phyloP scores from a whole-genome alignment of 176 grass and related monocot species.

The Musa itinerans region DNA sequence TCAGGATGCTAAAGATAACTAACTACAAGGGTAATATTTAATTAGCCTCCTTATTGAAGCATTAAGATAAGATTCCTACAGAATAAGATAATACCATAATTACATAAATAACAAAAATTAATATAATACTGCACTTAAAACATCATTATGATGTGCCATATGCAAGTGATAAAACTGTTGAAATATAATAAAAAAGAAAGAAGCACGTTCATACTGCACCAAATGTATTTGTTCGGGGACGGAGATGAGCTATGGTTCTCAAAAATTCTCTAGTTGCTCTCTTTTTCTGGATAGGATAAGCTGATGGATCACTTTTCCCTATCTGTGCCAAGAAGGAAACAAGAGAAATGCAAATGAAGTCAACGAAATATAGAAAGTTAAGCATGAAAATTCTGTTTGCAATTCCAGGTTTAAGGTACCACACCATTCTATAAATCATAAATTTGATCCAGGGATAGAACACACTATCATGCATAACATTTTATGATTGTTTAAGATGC shows the following conservation, averaged over 20 bases:
- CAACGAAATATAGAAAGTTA: not conserved
- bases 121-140: not conserved
- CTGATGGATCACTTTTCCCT: conserved; percentile 73
- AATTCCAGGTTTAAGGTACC: not conserved
- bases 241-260: conserved; percentile 85
- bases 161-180: not conserved
- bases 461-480: not conserved
- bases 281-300: conserved; percentile 98
- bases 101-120: not conserved
- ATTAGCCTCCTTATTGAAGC: too few relatives aligned
- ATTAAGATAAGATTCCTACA: not conserved
- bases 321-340: conserved; percentile 49
- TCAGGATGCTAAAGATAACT: too few relatives aligned
- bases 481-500: not conserved
- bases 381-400: not conserved
- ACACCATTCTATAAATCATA: not conserved
- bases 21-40: not conserved
- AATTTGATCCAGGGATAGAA: not conserved
- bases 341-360: conserved; percentile 1
- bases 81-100: not conserved
- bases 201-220: conserved; percentile 58
- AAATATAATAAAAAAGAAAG: conserved; percentile 2
- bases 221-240: conserved; percentile 98
- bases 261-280: conserved; percentile 81
- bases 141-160: not conserved